Evolutionary conservation across 2,329 filamentous ascomycete genomes (phyloP), one percentile per base, ranked within the genome.

Genomic region (Atkinsonella texensis): DNA sequence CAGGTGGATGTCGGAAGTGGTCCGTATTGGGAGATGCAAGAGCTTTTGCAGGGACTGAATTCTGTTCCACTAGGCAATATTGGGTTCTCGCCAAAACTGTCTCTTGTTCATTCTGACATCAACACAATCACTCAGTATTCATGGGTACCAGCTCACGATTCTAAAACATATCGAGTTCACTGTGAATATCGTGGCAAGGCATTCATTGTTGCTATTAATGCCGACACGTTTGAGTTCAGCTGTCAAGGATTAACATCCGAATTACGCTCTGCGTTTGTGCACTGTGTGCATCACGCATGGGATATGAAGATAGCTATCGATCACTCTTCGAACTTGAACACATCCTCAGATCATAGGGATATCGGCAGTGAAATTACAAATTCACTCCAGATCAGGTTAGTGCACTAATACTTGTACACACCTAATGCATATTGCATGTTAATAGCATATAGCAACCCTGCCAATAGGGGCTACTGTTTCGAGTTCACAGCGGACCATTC

Each of bases 261-360:
- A 13, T 13, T 63, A 2, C 57, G 56, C 2, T 38, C 51, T n/a
- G 46, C 62, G 2, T 59, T 58, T 35, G 45, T 68, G 2, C 65
- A 68, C 31, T 68, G 65, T 33, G 52, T 60, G 6, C 53, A 52
- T 5, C 57, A 59, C 10, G 59, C 64, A 1, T 68, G 65, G 65
- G 65, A 67, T 46, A 52, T 68, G 31, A 60, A 63, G 15, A 48
- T 65, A 13, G 54, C 52, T n/a, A 51, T 57, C 10, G 56, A 51
- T 5, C 58, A 55, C 6, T 52, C 53, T 1, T 46, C 42, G 13
- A 46, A 54, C 15, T 51, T 55, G 39, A 38, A 52, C 4, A 44
- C 50, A 11, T 56, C 60, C 4, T 28, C 52, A 7, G 51, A 33
- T 4, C 56, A 63, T 23, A 48, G 40, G 38, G 18, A 17, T 4